Base-by-base conservation (phyloP, 1,284 basidiomycete species). In the Irpex sp. region DNA sequence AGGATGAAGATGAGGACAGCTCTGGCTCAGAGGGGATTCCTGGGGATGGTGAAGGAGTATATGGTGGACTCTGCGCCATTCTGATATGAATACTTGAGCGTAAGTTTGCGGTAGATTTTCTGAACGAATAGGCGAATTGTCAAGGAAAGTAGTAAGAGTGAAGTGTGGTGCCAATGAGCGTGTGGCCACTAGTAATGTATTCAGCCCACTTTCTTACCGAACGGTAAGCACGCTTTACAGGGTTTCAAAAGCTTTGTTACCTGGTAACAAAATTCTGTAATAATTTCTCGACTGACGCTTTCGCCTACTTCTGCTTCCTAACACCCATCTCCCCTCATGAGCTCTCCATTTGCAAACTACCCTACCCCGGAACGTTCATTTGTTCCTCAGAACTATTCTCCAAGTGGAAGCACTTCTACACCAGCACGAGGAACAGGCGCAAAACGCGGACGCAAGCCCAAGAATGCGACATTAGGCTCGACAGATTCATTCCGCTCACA, bases 371-470 rank as follows among this genome's bases (percentile, higher is more conserved):
- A 73, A 40, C 70, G 71, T 1, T 66, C 79, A 1, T 79, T 78
- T 60, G 74, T 78, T 37, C 73, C 75, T 5, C 69, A 73, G 7
- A 66, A 66, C 0, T 61, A 69, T 40, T 70, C 78, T n/a, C 67
- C 71, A 38, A 68, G 71, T 1, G 75, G 75, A 3, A 68, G 70
- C 2, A 72, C 65, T 3, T 59, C 73, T 37, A 61, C 70, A 62
- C 64, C 72, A 51, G 56, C 71, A 57, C 64, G 81, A 57, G 79
- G 79, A n/a, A 77, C 79, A 15, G 82, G 82, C 15, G 81, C 83
- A 6, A 87, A 86, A 70, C 81, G 85, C 8, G 85, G 85, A 37
- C 79, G 85, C 13, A 87, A 87, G 70, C 84, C 85, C 8, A 81
- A 82, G 65, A 81, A 79, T 15, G 71, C 77, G 5, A 66, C 68